Evolutionary conservation across 768 basidiomycete species (phyloP), one percentile per base, ranked within the genome.

Genomic region (Mycena galopus): DNA sequence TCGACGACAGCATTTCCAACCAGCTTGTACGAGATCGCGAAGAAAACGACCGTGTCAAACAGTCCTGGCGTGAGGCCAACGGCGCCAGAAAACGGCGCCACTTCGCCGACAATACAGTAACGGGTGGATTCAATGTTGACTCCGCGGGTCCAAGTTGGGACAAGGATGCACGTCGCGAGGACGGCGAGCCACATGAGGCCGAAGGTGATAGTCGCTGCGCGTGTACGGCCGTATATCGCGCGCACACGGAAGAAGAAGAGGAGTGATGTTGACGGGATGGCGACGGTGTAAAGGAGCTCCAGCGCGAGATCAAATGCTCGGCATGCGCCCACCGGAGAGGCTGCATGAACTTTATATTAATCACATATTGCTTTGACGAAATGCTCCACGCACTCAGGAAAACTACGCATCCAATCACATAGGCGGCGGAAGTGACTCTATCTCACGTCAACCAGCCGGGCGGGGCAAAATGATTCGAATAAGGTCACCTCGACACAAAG

Each of bases 191-290:
- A 67, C 10, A 67, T 35, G 29, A 58, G 19, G 32, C 25, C 29
- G 27, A 67, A 67, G 42, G 47, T 35, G 27, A 58, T 23, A 25
- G 55, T 67, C n/a, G n/a, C n/a, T n/a, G n/a, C n/a, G n/a, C n/a
- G n/a, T n/a, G n/a, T n/a, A n/a, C n/a, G n/a, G n/a, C n/a, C n/a
- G n/a, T n/a, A n/a, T n/a, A n/a, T n/a, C n/a, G n/a, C n/a, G n/a
- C n/a, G n/a, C n/a, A n/a, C 11, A 67, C 30, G 11, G 65, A 10
- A 67, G 27, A 67, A 57, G 21, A 67, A 67, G 19, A 67, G 65
- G 32, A 44, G 53, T 3, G 65, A 56, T 47, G 65, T 67, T 4
- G 21, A 58, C 2, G 56, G 56, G 56, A 67, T 29, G 3, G 65
- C 65, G 39, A 67, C 32, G n/a, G 55, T 47, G 25, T 21, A 64